A percentile compares a stretch with the other conserved stretches of the same genome.
These are phyloP conservation scores for Lyophyllum shimeji DNA, from an alignment of 768 basidiomycete species.

Conservation along the genomic window DNA sequence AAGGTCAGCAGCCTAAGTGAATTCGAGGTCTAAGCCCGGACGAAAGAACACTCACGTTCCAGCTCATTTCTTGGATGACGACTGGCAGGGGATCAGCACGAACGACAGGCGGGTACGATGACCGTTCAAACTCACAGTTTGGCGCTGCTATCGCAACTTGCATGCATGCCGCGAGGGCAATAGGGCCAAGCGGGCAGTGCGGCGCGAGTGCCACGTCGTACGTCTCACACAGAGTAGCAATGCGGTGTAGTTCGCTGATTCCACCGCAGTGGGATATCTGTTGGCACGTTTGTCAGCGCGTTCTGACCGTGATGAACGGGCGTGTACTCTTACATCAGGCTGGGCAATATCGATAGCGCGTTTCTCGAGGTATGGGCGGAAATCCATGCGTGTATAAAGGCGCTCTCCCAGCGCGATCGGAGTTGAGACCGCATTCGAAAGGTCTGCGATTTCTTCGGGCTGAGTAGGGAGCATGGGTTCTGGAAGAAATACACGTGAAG, in stretches of 20 bases:
- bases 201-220: slow-evolving; percentile 75
- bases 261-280: slow-evolving; percentile 64
- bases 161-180: slow-evolving; percentile 70
- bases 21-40: not conserved
- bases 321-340: slow-evolving; percentile 52
- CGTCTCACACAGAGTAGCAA: slow-evolving; percentile 59
- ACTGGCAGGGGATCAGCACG: slow-evolving; percentile 28
- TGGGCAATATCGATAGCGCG: slow-evolving; percentile 69
- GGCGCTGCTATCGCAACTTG: slow-evolving; percentile 59
- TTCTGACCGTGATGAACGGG: not conserved
- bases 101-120: not conserved
- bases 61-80: slow-evolving; percentile 66
- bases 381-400: slow-evolving; percentile 60
- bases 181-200: slow-evolving; percentile 71
- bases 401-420: slow-evolving; percentile 67
- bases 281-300: not conserved
- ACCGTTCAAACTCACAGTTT: slow-evolving; percentile 45
- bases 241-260: slow-evolving; percentile 56
- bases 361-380: slow-evolving; percentile 62
- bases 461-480: slow-evolving; percentile 63
- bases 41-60: slow-evolving; percentile 38
- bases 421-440: slow-evolving; percentile 51
- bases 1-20: too few relatives aligned
- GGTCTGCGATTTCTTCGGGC: slow-evolving; percentile 59
- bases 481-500: slow-evolving; percentile 15